phyloP scores from a whole-genome alignment of 164 flowering plant genomes.

The Platanus orientalis region DNA sequence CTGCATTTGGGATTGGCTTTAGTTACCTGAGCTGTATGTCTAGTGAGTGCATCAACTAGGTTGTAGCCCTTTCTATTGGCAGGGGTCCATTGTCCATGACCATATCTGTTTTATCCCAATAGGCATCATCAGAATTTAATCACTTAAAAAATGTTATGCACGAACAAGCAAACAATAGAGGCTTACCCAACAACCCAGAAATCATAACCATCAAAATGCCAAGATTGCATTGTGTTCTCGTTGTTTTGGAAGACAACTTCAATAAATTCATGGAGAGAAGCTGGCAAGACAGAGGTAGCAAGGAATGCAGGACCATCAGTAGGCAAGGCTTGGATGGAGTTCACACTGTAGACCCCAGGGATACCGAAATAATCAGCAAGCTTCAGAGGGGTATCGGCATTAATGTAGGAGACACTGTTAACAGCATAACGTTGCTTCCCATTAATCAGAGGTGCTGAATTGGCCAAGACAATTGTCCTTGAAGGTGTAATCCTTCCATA shows the following conservation, averaged over 20 bases:
- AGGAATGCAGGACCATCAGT: constrained; percentile 27
- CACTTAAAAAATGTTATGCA: not conserved
- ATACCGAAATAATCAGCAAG: constrained; percentile 69
- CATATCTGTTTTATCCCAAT: constrained; percentile 37
- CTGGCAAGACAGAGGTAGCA: constrained; percentile 43
- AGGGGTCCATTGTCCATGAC: constrained; percentile 42
- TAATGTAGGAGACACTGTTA: constrained; percentile 36
- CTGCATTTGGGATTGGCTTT: not conserved
- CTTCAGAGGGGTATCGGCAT: constrained; percentile 65
- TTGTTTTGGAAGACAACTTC: constrained; percentile 77
- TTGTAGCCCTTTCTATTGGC: constrained; percentile 48
- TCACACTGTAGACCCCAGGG: constrained; percentile 48
- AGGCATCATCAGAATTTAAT: not conserved
- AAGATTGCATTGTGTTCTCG: constrained; percentile 55
- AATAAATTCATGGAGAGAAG: constrained; percentile 47
- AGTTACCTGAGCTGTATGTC: constrained; percentile 72
- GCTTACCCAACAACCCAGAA: constrained; percentile 70
- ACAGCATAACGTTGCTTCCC: constrained; percentile 25
- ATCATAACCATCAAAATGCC: constrained; percentile 67
- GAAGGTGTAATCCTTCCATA: constrained; percentile 40
- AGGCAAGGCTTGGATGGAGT: constrained; percentile 37
- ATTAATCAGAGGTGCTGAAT: constrained; percentile 29
- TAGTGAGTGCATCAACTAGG: constrained; percentile 46
- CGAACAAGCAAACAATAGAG: not conserved
- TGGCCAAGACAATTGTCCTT: constrained; percentile 37